These are phyloP conservation scores for Colletotrichum phormii DNA, from an alignment of 2,329 filamentous ascomycete species.

Conservation along the genomic window DNA sequence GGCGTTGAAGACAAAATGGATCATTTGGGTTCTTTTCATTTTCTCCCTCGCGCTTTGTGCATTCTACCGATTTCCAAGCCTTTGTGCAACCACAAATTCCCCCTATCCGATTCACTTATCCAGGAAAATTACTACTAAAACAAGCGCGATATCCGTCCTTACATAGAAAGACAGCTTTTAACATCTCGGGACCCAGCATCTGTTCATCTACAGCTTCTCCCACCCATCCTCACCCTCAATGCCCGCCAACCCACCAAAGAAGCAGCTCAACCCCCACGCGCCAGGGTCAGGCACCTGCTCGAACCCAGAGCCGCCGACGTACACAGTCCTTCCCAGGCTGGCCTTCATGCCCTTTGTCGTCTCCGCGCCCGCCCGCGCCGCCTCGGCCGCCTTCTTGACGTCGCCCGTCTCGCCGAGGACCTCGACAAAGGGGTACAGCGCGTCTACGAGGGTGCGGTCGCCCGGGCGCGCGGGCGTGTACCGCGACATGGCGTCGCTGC, in stretches of 20 bases:
- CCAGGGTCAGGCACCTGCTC: constrained; percentile 71
- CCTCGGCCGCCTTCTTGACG: constrained; percentile 78
- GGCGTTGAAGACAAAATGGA: constrained; percentile 50
- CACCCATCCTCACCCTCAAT: constrained; percentile 55
- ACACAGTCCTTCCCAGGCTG: constrained; percentile 85
- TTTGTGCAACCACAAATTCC: constrained; percentile 13
- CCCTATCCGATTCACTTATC: neutral
- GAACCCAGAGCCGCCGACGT: constrained; percentile 72
- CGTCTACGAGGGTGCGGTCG: constrained; percentile 91
- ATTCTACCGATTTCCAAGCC: constrained; percentile 9
- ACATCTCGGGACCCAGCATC: neutral
- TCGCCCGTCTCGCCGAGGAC: constrained; percentile 74
- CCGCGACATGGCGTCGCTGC: constrained; percentile 76
- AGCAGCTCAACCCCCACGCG: constrained; percentile 79
- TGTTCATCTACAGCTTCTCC: constrained; percentile 44
- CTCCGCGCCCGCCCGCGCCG: constrained; percentile 80
- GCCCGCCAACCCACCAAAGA: constrained; percentile 81
- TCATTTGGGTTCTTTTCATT: constrained; percentile 21
- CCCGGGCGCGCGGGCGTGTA: constrained; percentile 93
- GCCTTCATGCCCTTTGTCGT: constrained; percentile 93
- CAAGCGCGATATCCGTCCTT: too few relatives aligned
- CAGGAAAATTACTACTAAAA: neutral
- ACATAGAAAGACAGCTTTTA: neutral
- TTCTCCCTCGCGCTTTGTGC: neutral
- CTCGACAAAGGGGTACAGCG: constrained; percentile 87